Base-by-base conservation (phyloP, 805 yeast genomes). In the Saccharomycopsis sp. region DNA sequence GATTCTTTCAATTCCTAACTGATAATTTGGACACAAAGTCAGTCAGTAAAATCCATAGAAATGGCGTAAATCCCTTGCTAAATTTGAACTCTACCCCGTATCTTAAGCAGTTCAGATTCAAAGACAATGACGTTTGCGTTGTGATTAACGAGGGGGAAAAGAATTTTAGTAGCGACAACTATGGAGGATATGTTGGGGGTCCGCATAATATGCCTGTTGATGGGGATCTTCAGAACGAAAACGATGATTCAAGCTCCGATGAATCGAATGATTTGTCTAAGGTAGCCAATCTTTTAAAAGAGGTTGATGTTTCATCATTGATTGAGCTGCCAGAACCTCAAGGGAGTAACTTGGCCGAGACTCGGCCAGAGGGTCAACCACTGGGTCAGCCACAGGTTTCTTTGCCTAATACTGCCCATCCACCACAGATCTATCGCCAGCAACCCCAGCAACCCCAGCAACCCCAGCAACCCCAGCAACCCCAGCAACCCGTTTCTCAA, bases 1-100 rank as follows among this genome's bases (percentile, higher is more conserved):
- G 49, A 12, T 44, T 44, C 22, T 44, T 44, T 12, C 49, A 17
- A 12, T 44, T 44, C 12, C 12, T 44, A 17, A 17, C 49, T 12
- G 49, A 44, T 7, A 44, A 44, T 44, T 44, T 44, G 22, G 12
- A 44, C 19, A 3, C 49, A 3, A 19, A 44, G 12, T 3, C 7
- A 5, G 19, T 17, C 12, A 17, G 9, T 17, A 44, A 17, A 44
- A 44, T 44, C 12, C 49, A 54, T 29, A 7, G 9, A 12, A 54
- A 54, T 29, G 57, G 57, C n/a, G 3, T 54, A 5, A 54, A 47
- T 44, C 57, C 57, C 3, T 22, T 54, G 12, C 38, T 47, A 15
- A 54, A 54, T 17, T 29, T 54, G n/a, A 23, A 22, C 29, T 38
- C 12, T n/a, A 9, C 35, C 2, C 57, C 53, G 3, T 54, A 54